phyloP scores from a whole-genome alignment of 352 stramenopile species.

The Pythium vanterpoolii region DNA sequence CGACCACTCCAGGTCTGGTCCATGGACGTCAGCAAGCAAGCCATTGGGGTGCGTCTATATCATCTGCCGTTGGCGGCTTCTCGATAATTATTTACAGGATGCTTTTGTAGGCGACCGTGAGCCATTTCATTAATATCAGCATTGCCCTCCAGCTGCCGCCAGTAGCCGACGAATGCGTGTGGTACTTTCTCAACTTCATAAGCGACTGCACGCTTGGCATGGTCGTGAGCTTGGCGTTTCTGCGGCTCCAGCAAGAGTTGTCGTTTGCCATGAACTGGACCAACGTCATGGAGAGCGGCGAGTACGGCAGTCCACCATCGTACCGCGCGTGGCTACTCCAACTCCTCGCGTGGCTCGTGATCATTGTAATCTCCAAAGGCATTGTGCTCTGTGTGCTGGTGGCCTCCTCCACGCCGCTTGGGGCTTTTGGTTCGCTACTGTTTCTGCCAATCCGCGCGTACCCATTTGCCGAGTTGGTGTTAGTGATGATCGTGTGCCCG shows the following conservation, averaged over 20 bases:
- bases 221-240: conserved; percentile 66
- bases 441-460: conserved; percentile 59
- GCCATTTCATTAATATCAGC: conserved; percentile 71
- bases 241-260: conserved; percentile 73
- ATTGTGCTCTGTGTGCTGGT: conserved; percentile 78
- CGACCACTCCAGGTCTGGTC: conserved; percentile 71
- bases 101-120: conserved; percentile 36
- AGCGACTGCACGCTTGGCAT: conserved; percentile 81
- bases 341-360: conserved; percentile 56
- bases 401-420: conserved; percentile 39
- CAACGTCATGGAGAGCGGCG: conserved; percentile 70
- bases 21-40: conserved; percentile 84
- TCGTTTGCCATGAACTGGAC: conserved; percentile 70
- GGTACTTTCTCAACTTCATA: conserved; percentile 86
- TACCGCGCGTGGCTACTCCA: conserved; percentile 65
- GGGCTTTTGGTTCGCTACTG: conserved; percentile 56
- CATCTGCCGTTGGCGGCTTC: background rate
- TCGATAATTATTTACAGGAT: background rate
- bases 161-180: conserved; percentile 80
- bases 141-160: conserved; percentile 69
- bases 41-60: conserved; percentile 45
- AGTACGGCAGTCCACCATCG: conserved; percentile 70
- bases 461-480: conserved; percentile 63
- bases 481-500: conserved; percentile 83
- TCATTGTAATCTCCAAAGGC: conserved; percentile 78